Evolutionary conservation across 2,329 filamentous ascomycete genomes (phyloP), one percentile per base, ranked within the genome.

Genomic region (Hymenotorrendiella dingleyae): DNA sequence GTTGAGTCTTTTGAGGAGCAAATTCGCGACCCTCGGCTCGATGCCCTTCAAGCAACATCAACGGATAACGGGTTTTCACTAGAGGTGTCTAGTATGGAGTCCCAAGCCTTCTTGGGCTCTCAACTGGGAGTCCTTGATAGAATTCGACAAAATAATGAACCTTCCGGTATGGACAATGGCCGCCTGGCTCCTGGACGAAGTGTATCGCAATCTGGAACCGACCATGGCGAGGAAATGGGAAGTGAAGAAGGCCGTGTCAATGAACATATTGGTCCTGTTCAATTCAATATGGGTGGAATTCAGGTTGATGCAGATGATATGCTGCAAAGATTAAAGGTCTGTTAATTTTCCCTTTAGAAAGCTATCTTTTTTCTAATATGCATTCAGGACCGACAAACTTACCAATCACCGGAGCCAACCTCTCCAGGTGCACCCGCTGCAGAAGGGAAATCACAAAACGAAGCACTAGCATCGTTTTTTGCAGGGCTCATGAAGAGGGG

Each of bases 271-370:
- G 90, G 90, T 0, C 89, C 90, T 0, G 89, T 96, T 51, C 89
- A 95, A 60, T 96, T 97, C 69, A 98, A 98, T 62, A 93, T 98
- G 76, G 93, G 93, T 30, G 93, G 93, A 40, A 96, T 98, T 50
- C 89, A 95, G 61, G 86, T 95, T 22, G 89, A 96, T 65, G 89
- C 89, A 7, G 90, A 95, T 59, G 89, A 95, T 58, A 93, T 94
- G 84, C 68, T 95, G 45, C 84, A 89, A 63, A 79, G 85, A 55
- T 71, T 94, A 47, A 90, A 89, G 78, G 87, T 91, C 67, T 58
- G 67, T 43, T 39, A 14, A 38, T 35, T 22, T 14, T 33, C 35
- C 32, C 33, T 38, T 4, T 45, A 33, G 10, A 36, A 38, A 46
- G 34, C 21, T 22, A n/a, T n/a, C n/a, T n/a, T n/a, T n/a, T n/a